These are phyloP conservation scores for Pyrus bretschneideri DNA, from an alignment of 306 rosid genomes.

Conservation along the genomic window DNA sequence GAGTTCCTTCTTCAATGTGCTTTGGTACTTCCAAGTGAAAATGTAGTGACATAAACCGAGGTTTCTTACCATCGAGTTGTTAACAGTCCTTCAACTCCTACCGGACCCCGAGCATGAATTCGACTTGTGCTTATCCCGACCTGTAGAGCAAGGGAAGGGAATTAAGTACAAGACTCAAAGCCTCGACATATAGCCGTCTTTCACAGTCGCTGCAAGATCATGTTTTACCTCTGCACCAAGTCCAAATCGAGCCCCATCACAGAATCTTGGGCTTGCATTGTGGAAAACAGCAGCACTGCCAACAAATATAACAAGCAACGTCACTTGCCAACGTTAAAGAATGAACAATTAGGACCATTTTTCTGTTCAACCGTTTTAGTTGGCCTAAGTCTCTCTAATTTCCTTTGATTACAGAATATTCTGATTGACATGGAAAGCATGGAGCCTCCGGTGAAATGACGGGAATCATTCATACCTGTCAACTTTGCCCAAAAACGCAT, in stretches of 20 bases:
- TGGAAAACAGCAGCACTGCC: slow-evolving; percentile 97
- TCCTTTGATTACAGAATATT: background rate
- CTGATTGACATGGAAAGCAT: background rate
- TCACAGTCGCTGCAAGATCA: background rate
- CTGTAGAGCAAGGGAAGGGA: slow-evolving; percentile 28
- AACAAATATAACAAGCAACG: slow-evolving; percentile 10
- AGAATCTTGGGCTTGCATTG: slow-evolving; percentile 94
- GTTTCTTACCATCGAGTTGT: slow-evolving; percentile 82
- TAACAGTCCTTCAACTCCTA: slow-evolving; percentile 94
- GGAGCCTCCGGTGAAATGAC: background rate
- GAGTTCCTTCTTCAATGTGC: background rate
- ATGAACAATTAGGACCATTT: background rate
- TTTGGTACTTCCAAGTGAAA: background rate
- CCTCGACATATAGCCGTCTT: background rate
- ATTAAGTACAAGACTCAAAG: slow-evolving; percentile 5
- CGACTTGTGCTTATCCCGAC: slow-evolving; percentile 97
- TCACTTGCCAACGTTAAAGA: background rate
- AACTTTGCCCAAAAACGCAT: slow-evolving; percentile 65
- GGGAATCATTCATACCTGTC: slow-evolving; percentile 58
- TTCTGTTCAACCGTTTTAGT: background rate
- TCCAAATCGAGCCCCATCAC: slow-evolving; percentile 97
- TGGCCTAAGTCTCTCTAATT: background rate
- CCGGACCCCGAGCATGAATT: slow-evolving; percentile 97
- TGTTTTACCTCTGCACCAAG: slow-evolving; percentile 88
- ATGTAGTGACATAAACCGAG: background rate